Conservation (phyloP, 106 monocot genomes). For the Allium fistulosum region DNA sequence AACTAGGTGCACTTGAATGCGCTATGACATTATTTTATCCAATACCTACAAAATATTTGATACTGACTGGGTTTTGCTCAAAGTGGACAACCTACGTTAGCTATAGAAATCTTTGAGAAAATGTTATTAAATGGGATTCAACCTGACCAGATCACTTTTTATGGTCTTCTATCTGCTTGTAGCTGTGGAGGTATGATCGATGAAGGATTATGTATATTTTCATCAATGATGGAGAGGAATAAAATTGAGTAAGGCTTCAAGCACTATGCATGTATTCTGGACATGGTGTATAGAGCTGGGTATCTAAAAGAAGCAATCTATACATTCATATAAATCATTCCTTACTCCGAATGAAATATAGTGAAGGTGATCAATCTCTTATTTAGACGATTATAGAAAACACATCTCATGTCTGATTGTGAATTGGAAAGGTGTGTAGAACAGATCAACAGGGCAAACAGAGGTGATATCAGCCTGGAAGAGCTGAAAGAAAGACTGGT, state of each 20-base stretch:
- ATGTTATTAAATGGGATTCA: slow-evolving; percentile 18
- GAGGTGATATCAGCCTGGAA: no score
- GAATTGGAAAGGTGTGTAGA: no score
- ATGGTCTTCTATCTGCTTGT: slow-evolving; percentile 56
- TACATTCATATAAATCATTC: no score
- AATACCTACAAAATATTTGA: slow-evolving; percentile 38
- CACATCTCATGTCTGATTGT: no score
- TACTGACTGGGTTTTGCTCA: slow-evolving; percentile 46
- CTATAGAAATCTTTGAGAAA: slow-evolving; percentile 36
- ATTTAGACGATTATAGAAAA: no score
- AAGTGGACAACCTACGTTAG: slow-evolving; percentile 37
- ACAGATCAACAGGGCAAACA: no score
- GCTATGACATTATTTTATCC: slow-evolving; percentile 32
- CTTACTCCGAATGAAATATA: no score
- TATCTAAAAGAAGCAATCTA: slow-evolving; percentile 40
- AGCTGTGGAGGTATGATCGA: slow-evolving; percentile 31
- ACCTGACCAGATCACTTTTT: slow-evolving; percentile 67
- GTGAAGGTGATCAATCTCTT: no score
- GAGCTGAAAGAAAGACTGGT: no score
- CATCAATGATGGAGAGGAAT: slow-evolving; percentile 44
- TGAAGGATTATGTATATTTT: slow-evolving; percentile 43
- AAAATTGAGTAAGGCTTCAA: slow-evolving; percentile 22
- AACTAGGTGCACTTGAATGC: slow-evolving; percentile 37
- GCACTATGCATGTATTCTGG: slow-evolving; percentile 44
- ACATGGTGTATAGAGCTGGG: slow-evolving; percentile 56